Percentiles rank a stretch among this genome's conserved stretches.
Evolutionary conservation across 2,329 filamentous ascomycete species (phyloP).

Genomic region (Pestalotiopsis sp.): DNA sequence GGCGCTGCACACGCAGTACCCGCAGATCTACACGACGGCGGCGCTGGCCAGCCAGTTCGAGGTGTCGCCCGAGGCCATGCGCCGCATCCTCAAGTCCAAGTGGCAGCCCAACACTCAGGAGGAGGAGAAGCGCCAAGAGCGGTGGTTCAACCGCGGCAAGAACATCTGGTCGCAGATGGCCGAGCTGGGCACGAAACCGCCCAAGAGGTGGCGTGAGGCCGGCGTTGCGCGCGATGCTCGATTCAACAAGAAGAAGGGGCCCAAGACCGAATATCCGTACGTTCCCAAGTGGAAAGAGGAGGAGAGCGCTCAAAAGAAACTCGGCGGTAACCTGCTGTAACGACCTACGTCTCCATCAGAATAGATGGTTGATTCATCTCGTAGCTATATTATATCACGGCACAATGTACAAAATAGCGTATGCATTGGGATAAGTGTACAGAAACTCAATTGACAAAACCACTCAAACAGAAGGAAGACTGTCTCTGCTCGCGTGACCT

Average conservation of each 20-base stretch:
- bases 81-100: slow-evolving; percentile 81
- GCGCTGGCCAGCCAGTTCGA: slow-evolving; percentile 79
- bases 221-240: slow-evolving; percentile 50
- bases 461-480: no score
- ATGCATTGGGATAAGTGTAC: no score
- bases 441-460: no score
- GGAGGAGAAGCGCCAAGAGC: slow-evolving; percentile 57
- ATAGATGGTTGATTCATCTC: no score
- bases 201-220: slow-evolving; percentile 60
- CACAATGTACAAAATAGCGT: no score
- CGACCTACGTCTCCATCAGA: background rate
- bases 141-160: slow-evolving; percentile 66
- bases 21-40: slow-evolving; percentile 74
- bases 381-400: no score
- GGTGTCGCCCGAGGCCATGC: slow-evolving; percentile 84
- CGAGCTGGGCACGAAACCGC: slow-evolving; percentile 64
- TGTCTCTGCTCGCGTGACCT: no score
- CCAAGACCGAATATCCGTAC: slow-evolving; percentile 30
- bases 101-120: slow-evolving; percentile 66
- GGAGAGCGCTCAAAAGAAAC: slow-evolving; percentile 28
- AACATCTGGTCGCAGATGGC: slow-evolving; percentile 62
- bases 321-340: slow-evolving; percentile 31
- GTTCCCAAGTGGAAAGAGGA: slow-evolving; percentile 30
- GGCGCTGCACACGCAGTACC: slow-evolving; percentile 76
- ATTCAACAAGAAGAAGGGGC: slow-evolving; percentile 40